phyloP scores from a whole-genome alignment of 805 yeast species.

The Lipomyces orientalis region DNA sequence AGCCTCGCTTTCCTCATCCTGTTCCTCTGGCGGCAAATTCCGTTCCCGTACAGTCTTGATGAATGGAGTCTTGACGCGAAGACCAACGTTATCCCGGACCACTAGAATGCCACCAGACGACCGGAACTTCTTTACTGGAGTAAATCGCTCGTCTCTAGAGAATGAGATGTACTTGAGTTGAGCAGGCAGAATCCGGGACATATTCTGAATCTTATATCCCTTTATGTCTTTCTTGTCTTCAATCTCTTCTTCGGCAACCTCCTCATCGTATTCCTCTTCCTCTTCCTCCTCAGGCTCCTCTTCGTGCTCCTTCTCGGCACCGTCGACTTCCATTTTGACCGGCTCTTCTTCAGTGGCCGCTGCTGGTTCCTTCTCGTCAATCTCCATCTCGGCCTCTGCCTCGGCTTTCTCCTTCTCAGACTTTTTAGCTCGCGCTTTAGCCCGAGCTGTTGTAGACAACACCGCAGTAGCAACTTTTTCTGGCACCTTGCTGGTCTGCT shows the following conservation, averaged over 20 bases:
- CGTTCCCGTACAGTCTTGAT: constrained; percentile 87
- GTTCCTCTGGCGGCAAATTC: constrained; percentile 78
- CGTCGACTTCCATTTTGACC: constrained; percentile 38
- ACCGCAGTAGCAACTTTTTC: constrained; percentile 93
- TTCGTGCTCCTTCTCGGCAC: constrained; percentile 37
- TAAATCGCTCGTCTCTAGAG: constrained; percentile 72
- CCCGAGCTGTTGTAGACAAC: constrained; percentile 88
- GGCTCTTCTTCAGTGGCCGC: constrained; percentile 33
- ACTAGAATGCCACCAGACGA: constrained; percentile 68
- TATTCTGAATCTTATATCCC: constrained; percentile 73
- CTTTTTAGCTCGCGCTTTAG: constrained; percentile 89
- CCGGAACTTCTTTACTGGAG: constrained; percentile 71
- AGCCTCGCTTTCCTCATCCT: constrained; percentile 60
- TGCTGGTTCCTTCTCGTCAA: constrained; percentile 40
- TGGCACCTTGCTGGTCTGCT: constrained; percentile 76
- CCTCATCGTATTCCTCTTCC: constrained; percentile 39
- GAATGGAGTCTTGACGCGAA: constrained; percentile 44
- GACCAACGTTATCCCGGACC: constrained; percentile 56
- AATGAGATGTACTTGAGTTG: constrained; percentile 86
- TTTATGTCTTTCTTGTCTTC: constrained; percentile 62
- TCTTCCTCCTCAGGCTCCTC: constrained; percentile 49
- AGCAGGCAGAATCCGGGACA: constrained; percentile 87
- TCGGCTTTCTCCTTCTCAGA: constrained; percentile 60
- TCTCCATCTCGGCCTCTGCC: constrained; percentile 54
- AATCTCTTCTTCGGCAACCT: constrained; percentile 42